Evolutionary conservation across 805 yeast species (phyloP), one percentile per base, ranked within the genome.

Genomic region (Metschnikowia similis): DNA sequence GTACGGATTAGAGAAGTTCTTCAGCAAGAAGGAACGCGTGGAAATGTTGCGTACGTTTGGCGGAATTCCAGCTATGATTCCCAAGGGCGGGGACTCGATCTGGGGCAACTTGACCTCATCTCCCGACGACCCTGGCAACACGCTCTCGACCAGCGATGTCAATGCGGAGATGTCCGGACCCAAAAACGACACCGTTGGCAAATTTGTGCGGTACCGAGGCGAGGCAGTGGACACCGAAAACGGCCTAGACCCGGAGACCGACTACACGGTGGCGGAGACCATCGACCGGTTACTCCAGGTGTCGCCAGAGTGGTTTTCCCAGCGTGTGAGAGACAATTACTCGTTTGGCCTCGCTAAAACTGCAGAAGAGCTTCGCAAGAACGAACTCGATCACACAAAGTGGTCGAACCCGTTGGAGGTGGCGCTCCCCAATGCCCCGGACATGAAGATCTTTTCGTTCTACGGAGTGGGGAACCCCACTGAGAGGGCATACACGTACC

Each of bases 401-500:
- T 94, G 99, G 99, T 68, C 83, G n/a, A 94, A 94, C 62, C 99
- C 99, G 2, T 72, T 94, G 43, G 98, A 94, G 65, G 97, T 84
- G 0, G 81, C 92, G 3, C 76, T 94, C 39, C 99, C 99, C 1
- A 75, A 87, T 61, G 99, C 99, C 0, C 98, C 98, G 3, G 89
- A 89, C 63, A 73, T 94, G 85, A 87, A 88, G 56, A 74, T 90
- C 8, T 94, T 74, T 67, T 89, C 97, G 62, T 84, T 94, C 61
- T 94, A 94, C 61, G 99, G 99, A 5, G 89, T 90, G n/a, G 96
- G 97, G 7, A 92, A 90, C 56, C 95, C 96, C 21, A 92, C 99
- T 0, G 99, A 94, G 66, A 77, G 99, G 41, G 91, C 96, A 0
- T 94, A 94, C 68, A 81, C 83, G 32, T 94, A 94, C 67, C 82